Conservation (phyloP, 2,329 filamentous ascomycete species). For the Cladosporium sp. region DNA sequence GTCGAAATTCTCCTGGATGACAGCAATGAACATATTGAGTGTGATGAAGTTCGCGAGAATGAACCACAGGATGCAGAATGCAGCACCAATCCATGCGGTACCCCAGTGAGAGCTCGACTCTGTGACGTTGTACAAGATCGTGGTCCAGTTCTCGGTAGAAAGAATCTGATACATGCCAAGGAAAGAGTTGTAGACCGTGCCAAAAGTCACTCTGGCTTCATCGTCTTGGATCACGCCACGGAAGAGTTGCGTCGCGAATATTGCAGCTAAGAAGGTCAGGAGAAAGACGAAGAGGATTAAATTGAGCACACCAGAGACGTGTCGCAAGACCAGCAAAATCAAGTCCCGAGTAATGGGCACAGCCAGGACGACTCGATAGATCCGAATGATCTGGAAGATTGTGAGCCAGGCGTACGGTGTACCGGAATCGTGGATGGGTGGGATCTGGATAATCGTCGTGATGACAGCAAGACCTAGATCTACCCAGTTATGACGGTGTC, state of each 20-base stretch:
- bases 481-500: conserved; percentile 68
- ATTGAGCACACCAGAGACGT: conserved; percentile 87
- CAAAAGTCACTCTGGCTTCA: conserved; percentile 69
- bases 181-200: conserved; percentile 91
- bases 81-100: conserved; percentile 88
- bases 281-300: conserved; percentile 95
- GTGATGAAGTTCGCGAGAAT: conserved; percentile 93
- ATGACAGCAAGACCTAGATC: conserved; percentile 76
- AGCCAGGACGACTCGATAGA: conserved; percentile 86
- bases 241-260: conserved; percentile 90
- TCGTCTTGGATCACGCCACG: conserved; percentile 70
- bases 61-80: conserved; percentile 93
- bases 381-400: conserved; percentile 86
- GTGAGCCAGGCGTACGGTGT: conserved; percentile 81
- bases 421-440: conserved; percentile 68
- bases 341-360: conserved; percentile 82
- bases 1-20: conserved; percentile 99
- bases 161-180: conserved; percentile 96
- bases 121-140: conserved; percentile 78
- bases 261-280: conserved; percentile 87
- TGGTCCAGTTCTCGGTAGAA: conserved; percentile 95
- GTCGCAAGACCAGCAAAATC: conserved; percentile 82
- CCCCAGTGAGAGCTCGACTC: conserved; percentile 59
- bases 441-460: conserved; percentile 81
- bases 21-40: conserved; percentile 99